These are phyloP conservation scores for Clarkia xantiana DNA, from an alignment of 345 rosid species.

Conservation along the genomic window DNA sequence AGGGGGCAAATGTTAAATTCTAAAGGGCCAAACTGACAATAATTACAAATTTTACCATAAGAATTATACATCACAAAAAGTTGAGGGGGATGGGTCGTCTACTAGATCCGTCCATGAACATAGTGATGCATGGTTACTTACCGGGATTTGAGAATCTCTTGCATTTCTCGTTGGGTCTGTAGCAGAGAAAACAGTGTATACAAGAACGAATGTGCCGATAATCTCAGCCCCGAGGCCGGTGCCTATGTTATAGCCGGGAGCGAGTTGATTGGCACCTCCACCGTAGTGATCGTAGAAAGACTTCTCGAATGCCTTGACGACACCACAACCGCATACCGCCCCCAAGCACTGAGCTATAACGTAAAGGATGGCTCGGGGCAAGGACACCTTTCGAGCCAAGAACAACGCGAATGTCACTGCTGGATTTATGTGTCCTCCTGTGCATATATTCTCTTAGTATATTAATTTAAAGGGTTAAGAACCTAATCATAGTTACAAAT, in stretches of 20 bases:
- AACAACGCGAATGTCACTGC: conserved; percentile 59
- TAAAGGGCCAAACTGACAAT: too few relatives aligned
- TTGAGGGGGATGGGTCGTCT: too few relatives aligned
- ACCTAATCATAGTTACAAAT: too few relatives aligned
- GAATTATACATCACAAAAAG: too few relatives aligned
- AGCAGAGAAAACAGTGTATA: conserved; percentile 54
- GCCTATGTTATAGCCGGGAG: conserved; percentile 40
- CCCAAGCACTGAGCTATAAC: conserved; percentile 61
- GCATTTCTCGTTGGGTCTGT: conserved; percentile 56
- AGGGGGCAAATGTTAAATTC: too few relatives aligned
- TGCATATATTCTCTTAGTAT: too few relatives aligned
- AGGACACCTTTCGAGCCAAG: conserved; percentile 45
- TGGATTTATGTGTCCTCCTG: conserved; percentile 67
- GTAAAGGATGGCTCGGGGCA: conserved; percentile 43
- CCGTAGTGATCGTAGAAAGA: conserved; percentile 35
- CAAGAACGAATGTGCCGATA: conserved; percentile 51
- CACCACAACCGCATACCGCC: conserved; percentile 48
- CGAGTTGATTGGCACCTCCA: conserved; percentile 46
- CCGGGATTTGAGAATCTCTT: conserved; percentile 55
- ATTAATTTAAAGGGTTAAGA: too few relatives aligned
- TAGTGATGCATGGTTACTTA: too few relatives aligned
- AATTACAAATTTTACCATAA: too few relatives aligned
- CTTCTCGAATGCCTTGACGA: conserved; percentile 46
- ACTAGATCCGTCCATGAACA: background rate
- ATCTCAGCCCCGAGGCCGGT: conserved; percentile 56